Conservation (phyloP, 2,329 filamentous ascomycete genomes). For the Blastomyces parvus region DNA sequence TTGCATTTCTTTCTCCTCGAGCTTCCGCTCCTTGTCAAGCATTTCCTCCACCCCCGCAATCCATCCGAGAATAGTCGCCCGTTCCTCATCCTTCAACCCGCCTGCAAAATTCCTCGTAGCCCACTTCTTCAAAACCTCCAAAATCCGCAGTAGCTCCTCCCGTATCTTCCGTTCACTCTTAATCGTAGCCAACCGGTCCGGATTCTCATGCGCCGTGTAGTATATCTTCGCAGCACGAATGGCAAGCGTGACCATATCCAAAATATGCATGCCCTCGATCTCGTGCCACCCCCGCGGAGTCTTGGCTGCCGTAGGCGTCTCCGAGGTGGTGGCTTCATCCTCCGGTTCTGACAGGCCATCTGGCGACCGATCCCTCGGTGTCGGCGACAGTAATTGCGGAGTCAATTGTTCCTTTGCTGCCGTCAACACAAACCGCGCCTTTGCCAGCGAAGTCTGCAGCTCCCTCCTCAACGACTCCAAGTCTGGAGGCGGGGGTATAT, state of each 20-base stretch:
- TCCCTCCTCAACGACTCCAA: slow-evolving; percentile 66
- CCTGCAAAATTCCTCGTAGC: slow-evolving; percentile 76
- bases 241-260: slow-evolving; percentile 89
- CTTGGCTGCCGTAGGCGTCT: slow-evolving; percentile 16
- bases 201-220: slow-evolving; percentile 85
- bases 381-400: slow-evolving; percentile 21
- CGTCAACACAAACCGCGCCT: slow-evolving; percentile 58
- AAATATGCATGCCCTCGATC: slow-evolving; percentile 80
- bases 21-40: slow-evolving; percentile 63
- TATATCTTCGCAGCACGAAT: slow-evolving; percentile 93
- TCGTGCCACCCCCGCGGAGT: slow-evolving; percentile 63
- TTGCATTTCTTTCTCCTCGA: slow-evolving; percentile 63
- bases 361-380: slow-evolving; percentile 18
- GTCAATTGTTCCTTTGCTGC: slow-evolving; percentile 31
- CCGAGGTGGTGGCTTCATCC: slow-evolving; percentile 30
- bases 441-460: slow-evolving; percentile 56
- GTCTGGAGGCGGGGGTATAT: slow-evolving; percentile 73
- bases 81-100: slow-evolving; percentile 70
- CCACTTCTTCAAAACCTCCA: slow-evolving; percentile 88
- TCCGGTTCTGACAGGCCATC: slow-evolving; percentile 33
- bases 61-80: slow-evolving; percentile 67
- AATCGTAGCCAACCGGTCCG: slow-evolving; percentile 74
- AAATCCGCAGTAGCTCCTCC: slow-evolving; percentile 69
- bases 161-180: slow-evolving; percentile 80
- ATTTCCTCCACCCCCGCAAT: slow-evolving; percentile 67